These are phyloP conservation scores for Chrysanthemum lavandulifolium DNA, from an alignment of 129 eudicot genomes.

Conservation along the genomic window DNA sequence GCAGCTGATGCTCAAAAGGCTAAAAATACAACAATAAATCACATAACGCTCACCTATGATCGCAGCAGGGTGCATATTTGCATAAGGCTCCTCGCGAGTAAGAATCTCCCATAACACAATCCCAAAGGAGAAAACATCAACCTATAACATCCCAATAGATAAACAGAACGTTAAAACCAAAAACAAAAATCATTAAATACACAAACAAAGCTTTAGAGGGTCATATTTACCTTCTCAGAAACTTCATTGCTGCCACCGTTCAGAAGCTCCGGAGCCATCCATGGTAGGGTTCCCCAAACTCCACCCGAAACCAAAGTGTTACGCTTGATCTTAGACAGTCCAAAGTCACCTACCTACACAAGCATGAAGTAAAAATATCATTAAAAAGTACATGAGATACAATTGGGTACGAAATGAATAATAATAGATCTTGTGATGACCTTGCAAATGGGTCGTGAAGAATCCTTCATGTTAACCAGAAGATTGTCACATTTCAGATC, in stretches of 20 bases:
- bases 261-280: slow-evolving; percentile 99
- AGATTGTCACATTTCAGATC: slow-evolving; percentile 95
- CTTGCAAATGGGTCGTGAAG: slow-evolving; percentile 98
- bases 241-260: slow-evolving; percentile 70
- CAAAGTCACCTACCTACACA: slow-evolving; percentile 89
- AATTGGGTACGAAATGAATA: not conserved
- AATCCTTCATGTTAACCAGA: slow-evolving; percentile 84
- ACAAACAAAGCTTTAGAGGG: not conserved
- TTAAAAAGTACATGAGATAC: not conserved
- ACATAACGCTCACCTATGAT: slow-evolving; percentile 69
- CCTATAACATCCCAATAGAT: slow-evolving; percentile 42
- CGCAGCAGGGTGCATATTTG: slow-evolving; percentile 96
- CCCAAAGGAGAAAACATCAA: slow-evolving; percentile 95
- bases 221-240: slow-evolving; percentile 35
- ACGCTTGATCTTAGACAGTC: slow-evolving; percentile 82
- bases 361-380: slow-evolving; percentile 11
- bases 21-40: slow-evolving; percentile 9
- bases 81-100: slow-evolving; percentile 97
- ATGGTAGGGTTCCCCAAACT: slow-evolving; percentile 94
- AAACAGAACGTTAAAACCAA: not conserved
- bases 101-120: slow-evolving; percentile 98
- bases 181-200: not conserved
- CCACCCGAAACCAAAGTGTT: slow-evolving; percentile 98
- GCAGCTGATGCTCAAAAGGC: not conserved
- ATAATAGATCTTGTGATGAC: slow-evolving; percentile 27